Base-by-base conservation (phyloP, 2,329 filamentous ascomycete genomes). In the Aurifilum marmelostoma region DNA sequence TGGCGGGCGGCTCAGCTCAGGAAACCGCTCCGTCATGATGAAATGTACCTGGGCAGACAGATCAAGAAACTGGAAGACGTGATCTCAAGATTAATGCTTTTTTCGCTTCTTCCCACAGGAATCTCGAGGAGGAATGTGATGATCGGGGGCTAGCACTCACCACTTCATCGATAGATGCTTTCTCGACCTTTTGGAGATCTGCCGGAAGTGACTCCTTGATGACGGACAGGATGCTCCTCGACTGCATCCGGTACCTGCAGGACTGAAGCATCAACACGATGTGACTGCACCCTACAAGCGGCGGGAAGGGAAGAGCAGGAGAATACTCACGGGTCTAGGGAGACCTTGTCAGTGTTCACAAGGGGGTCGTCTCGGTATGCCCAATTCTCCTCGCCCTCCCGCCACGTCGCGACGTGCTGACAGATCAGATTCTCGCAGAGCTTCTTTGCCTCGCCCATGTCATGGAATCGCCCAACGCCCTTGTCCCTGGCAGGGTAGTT, bases 391-490 rank as follows among this genome's bases (percentile, higher is more conserved):
- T 97, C 93, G 0, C 95, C 95, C 78, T 97, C 94, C 75, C 92
- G 90, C 90, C 94, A 98, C 6, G 94, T 98, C 58, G 94, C 94
- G 24, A 98, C 96, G 78, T 99, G 96, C 79, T 97, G 95, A 66
- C 92, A 83, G 68, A 97, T 89, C 39, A 99, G 84, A 18, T 91
- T 84, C 0, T 95, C 94, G 75, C 96, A 99, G 72, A 93, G 83
- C 79, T 95, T 95, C 79, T 89, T 91, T 24, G 96, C 96, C 76
- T 98, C 96, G 4, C 84, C 84, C 56, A 93, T 86, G 11, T 89
- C 92, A 72, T 95, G 90, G 81, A 97, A 92, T 43, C 95, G 85
- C 59, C 85, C 91, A 66, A 99, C 89, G 2, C 93, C 94, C 75
- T 88, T 94, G 11, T 87, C 86, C 21, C 96, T 89, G 6, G 95